Percentiles rank a stretch among this genome's conserved stretches.
Conservation (phyloP, 495 filamentous ascomycete species). For the Pseudevernia furfuracea region DNA sequence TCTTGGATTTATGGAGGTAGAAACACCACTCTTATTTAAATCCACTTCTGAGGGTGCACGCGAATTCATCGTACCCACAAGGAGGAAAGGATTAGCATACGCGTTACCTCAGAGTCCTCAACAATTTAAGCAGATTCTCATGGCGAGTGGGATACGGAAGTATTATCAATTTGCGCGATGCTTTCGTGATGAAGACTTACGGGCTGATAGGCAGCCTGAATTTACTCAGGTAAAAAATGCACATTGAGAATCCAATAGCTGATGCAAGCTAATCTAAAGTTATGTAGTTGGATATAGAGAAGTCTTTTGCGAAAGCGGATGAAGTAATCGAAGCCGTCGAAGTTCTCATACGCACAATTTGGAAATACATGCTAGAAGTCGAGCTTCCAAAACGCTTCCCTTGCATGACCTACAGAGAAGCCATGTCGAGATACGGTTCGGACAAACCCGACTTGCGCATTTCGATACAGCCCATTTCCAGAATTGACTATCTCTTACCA, state of each 20-base stretch:
- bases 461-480: conserved; percentile 49
- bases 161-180: conserved; percentile 94
- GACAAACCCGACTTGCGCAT: conserved; percentile 87
- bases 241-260: background rate
- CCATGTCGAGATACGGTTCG: conserved; percentile 73
- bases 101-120: conserved; percentile 93
- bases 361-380: conserved; percentile 39
- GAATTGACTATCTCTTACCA: conserved; percentile 55
- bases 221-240: conserved; percentile 71
- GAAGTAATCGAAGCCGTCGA: conserved; percentile 69
- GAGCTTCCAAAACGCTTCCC: conserved; percentile 37
- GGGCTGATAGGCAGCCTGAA: conserved; percentile 91
- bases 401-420: conserved; percentile 62
- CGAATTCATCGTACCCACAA: conserved; percentile 91
- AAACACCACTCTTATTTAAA: conserved; percentile 93
- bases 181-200: conserved; percentile 90
- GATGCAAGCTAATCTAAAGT: conserved; percentile 9
- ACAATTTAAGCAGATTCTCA: conserved; percentile 97
- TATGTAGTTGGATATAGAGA: conserved; percentile 77
- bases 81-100: conserved; percentile 67
- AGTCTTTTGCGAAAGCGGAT: conserved; percentile 68
- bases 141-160: conserved; percentile 72
- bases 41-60: conserved; percentile 93
- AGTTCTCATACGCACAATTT: conserved; percentile 52
- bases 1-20: conserved; percentile 64